These are phyloP conservation scores for Solanum hybrid DNA, from an alignment of 305 asterid species.

Conservation along the genomic window DNA sequence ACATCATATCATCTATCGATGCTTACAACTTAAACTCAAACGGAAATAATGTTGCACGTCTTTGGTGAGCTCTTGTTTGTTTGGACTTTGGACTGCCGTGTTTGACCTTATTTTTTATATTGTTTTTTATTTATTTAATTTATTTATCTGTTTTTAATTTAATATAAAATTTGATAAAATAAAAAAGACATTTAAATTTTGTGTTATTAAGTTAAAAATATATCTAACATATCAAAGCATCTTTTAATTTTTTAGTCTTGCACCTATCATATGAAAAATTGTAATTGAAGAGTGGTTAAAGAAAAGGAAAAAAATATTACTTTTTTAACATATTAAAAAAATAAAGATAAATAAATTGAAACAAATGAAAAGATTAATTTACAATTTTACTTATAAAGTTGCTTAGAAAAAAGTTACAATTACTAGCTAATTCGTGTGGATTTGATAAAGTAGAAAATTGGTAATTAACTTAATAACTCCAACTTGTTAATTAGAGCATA, in stretches of 20 bases:
- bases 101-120: neutral
- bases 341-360: neutral
- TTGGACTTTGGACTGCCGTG: neutral
- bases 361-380: neutral
- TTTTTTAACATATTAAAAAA: too few species aligned
- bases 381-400: neutral
- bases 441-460: neutral
- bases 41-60: neutral
- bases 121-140: neutral
- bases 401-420: neutral
- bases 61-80: neutral
- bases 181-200: too few species aligned
- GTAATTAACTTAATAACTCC: neutral
- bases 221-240: rapidly evolving
- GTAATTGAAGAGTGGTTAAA: neutral
- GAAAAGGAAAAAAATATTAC: neutral
- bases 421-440: neutral
- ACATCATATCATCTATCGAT: too few species aligned
- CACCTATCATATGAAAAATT: too few species aligned
- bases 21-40: neutral
- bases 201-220: too few species aligned
- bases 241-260: too few species aligned
- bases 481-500: neutral
- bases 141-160: neutral
- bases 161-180: too few species aligned